phyloP scores from a whole-genome alignment of 1,284 basidiomycete genomes.

The Trametes sp. region DNA sequence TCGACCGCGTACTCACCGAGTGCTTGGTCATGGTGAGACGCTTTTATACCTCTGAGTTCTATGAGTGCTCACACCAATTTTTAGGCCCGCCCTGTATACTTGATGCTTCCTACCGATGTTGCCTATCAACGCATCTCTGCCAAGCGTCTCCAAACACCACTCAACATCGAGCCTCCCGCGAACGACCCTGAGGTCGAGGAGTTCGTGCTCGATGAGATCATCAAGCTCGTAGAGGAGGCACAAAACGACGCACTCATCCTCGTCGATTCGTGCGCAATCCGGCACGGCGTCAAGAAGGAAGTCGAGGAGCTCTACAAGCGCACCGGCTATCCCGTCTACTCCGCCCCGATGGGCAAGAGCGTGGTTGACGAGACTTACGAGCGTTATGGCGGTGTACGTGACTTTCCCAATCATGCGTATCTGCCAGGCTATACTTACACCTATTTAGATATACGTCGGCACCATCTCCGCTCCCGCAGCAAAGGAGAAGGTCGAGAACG shows the following conservation, averaged over 20 bases:
- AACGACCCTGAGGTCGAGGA: slow-evolving; percentile 70
- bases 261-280: slow-evolving; percentile 88
- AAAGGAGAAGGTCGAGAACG: slow-evolving; percentile 79
- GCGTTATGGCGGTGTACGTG: slow-evolving; percentile 87
- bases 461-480: slow-evolving; percentile 77
- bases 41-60: slow-evolving; percentile 27
- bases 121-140: slow-evolving; percentile 75
- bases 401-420: neutral
- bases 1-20: slow-evolving; percentile 82
- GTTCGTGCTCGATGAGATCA: slow-evolving; percentile 80
- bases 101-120: slow-evolving; percentile 89
- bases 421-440: slow-evolving; percentile 9
- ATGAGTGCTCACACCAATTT: neutral
- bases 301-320: slow-evolving; percentile 73
- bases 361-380: slow-evolving; percentile 81
- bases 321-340: slow-evolving; percentile 81
- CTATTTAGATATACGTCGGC: slow-evolving; percentile 79
- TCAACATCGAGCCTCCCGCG: slow-evolving; percentile 57
- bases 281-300: slow-evolving; percentile 79
- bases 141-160: slow-evolving; percentile 68
- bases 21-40: slow-evolving; percentile 66
- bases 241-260: slow-evolving; percentile 78
- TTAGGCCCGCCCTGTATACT: slow-evolving; percentile 87
- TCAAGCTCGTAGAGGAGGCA: slow-evolving; percentile 67
- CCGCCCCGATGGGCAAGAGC: slow-evolving; percentile 91